A percentile compares a stretch with the other conserved stretches of the same genome.
Evolutionary conservation across 192 early-diverging fungal species (phyloP).

Genomic region (Jimgerdemannia lactiflua): DNA sequence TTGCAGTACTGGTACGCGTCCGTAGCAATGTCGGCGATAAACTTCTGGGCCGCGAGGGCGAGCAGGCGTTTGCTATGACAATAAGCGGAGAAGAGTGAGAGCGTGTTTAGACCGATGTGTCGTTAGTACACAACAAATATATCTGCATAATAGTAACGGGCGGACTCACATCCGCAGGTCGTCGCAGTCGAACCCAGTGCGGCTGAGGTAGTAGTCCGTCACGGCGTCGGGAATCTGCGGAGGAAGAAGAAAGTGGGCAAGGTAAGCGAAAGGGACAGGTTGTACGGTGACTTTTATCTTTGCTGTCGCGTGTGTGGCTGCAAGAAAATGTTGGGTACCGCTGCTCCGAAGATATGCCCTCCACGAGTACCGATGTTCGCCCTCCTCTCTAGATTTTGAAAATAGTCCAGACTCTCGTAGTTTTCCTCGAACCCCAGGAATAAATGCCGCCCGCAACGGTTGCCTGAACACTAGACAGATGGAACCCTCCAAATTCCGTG

Average conservation of each 20-base stretch:
- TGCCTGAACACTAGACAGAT: too few species aligned
- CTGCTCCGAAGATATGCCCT: not conserved
- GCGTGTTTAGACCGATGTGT: too few species aligned
- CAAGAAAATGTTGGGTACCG: not conserved
- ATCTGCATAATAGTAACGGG: not conserved
- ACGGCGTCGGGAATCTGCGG: constrained; percentile 89
- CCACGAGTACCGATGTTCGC: too few species aligned
- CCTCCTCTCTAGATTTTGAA: too few species aligned
- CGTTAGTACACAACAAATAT: not conserved
- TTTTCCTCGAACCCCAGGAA: too few species aligned
- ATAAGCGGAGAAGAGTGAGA: too few species aligned
- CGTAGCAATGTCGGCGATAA: constrained; percentile 80
- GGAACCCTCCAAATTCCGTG: too few species aligned
- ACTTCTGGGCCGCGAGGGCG: constrained; percentile 83
- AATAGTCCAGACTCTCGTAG: too few species aligned
- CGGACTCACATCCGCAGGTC: constrained; percentile 70
- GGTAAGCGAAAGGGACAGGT: not conserved
- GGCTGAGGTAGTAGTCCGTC: constrained; percentile 86
- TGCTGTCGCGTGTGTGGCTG: too few species aligned
- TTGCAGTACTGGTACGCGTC: constrained; percentile 84
- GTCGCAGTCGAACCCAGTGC: constrained; percentile 76
- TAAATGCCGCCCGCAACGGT: too few species aligned
- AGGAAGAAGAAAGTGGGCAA: not conserved
- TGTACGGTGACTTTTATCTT: too few species aligned
- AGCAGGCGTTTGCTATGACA: constrained; percentile 67